Evolutionary conservation across 2,329 filamentous ascomycete species (phyloP), one percentile per base, ranked within the genome.

Genomic region (Fusarium papillatum): DNA sequence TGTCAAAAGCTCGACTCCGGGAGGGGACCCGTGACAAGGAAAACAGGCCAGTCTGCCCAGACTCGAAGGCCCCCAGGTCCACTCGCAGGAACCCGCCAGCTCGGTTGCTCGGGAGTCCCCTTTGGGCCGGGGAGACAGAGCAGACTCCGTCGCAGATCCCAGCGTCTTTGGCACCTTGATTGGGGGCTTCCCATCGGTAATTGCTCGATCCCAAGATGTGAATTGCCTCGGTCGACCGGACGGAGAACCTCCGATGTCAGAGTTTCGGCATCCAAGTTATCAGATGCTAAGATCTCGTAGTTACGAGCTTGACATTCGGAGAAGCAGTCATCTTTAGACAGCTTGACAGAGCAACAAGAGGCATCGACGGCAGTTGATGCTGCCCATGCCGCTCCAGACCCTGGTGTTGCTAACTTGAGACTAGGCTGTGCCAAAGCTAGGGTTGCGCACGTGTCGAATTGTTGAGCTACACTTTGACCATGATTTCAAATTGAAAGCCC

Each of bases 1-100:
- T 38, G n/a, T 39, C 34, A 48, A 62, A 57, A 68, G 65, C 55
- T 68, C 22, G 26, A 43, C 16, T 16, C 19, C 66, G 66, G 66
- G 48, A 77, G 43, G 61, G 61, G 66, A 72, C 66, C 74, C 72
- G 69, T 76, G 74, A 71, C 72, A 66, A 66, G 63, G 22, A 50
- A 64, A 71, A 67, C 41, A 65, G 67, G 64, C 64, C 69, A 41
- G 57, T 59, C 31, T 39, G 57, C 50, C 26, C 71, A 76, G 60
- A 53, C 34, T 71, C 38, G 65, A 68, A 68, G 43, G 50, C 55
- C 68, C 57, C 71, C 53, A 55, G 74, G 59, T 70, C 74, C 74
- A 75, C 72, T 66, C 55, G 64, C 68, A 77, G 74, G 74, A 78
- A 74, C 69, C 76, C 76, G 70, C 69, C 77, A 74, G 65, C 72